Evolutionary conservation across 768 basidiomycete genomes (phyloP).

Genomic region (Leccinellum luteum): DNA sequence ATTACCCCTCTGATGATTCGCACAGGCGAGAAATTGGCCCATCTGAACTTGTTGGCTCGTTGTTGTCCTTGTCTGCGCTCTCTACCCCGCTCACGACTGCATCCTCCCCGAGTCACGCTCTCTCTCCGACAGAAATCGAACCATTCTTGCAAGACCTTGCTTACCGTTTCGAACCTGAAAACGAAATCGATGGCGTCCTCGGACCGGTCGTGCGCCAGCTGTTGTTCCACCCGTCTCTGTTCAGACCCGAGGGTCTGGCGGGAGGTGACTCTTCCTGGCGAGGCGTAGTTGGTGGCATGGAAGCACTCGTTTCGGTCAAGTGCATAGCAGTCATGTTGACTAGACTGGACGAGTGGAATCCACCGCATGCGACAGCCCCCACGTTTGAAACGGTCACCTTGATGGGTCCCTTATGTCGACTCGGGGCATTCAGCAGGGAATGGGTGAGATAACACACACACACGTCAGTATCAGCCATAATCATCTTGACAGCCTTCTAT

Average conservation of each 20-base stretch:
- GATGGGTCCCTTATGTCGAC: slow-evolving; percentile 79
- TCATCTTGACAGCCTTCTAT: slow-evolving; percentile 59
- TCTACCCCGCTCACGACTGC: slow-evolving; percentile 61
- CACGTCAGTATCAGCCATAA: not conserved
- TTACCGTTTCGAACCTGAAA: slow-evolving; percentile 73
- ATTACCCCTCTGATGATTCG: slow-evolving; percentile 1
- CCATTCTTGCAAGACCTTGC: slow-evolving; percentile 84
- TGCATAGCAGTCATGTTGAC: slow-evolving; percentile 80
- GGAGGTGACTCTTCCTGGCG: slow-evolving; percentile 83
- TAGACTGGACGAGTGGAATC: slow-evolving; percentile 71
- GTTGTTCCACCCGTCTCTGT: slow-evolving; percentile 63
- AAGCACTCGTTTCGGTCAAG: slow-evolving; percentile 78
- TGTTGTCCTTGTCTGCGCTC: slow-evolving; percentile 70
- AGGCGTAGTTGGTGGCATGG: slow-evolving; percentile 77
- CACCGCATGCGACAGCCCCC: slow-evolving; percentile 51
- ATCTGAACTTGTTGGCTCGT: slow-evolving; percentile 75
- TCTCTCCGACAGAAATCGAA: slow-evolving; percentile 68
- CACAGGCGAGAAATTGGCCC: slow-evolving; percentile 69
- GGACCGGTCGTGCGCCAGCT: slow-evolving; percentile 64
- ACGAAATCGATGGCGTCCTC: slow-evolving; percentile 77
- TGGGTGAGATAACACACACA: slow-evolving; percentile 54
- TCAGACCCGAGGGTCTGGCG: slow-evolving; percentile 64
- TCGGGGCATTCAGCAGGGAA: slow-evolving; percentile 86
- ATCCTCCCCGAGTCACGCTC: slow-evolving; percentile 44
- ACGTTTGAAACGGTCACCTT: slow-evolving; percentile 66